Evolutionary conservation across 108 stramenopile species (phyloP).

Genomic region (Nannochloropsis salina): DNA sequence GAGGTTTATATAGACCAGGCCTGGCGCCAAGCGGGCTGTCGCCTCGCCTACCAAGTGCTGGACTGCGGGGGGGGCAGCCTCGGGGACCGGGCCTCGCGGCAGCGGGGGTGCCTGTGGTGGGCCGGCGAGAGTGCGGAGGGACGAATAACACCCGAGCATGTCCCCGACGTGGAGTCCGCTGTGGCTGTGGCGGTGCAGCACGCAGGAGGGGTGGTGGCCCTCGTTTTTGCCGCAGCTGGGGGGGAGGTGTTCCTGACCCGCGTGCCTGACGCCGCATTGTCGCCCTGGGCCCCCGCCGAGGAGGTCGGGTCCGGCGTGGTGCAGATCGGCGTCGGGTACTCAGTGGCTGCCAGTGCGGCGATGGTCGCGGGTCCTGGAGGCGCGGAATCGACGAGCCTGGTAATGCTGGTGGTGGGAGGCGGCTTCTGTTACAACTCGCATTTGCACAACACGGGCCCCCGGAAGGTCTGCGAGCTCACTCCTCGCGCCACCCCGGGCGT

Average conservation of each 20-base stretch:
- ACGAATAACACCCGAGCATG: too few relatives aligned
- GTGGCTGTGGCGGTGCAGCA: neutral
- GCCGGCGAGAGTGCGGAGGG: too few relatives aligned
- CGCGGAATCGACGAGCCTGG: neutral
- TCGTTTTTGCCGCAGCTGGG: neutral
- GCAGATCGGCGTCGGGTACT: neutral
- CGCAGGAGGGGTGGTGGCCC: neutral
- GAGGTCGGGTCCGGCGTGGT: neutral
- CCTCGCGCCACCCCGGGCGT: slow-evolving; percentile 10
- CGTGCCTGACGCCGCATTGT: too few relatives aligned
- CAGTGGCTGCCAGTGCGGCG: neutral
- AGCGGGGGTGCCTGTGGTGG: neutral
- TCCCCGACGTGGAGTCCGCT: neutral
- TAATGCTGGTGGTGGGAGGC: neutral
- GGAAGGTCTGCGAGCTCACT: neutral
- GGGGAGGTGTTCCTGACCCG: neutral
- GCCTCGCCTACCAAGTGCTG: neutral
- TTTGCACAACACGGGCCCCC: slow-evolving; percentile 13
- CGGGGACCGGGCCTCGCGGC: too few relatives aligned
- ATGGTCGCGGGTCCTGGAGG: neutral
- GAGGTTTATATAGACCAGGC: neutral
- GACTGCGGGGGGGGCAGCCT: neutral
- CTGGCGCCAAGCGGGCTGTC: neutral
- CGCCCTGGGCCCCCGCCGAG: neutral
- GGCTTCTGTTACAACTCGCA: neutral